These are phyloP conservation scores for Kuraishia cidri DNA, from an alignment of 805 yeast species.

Conservation along the genomic window DNA sequence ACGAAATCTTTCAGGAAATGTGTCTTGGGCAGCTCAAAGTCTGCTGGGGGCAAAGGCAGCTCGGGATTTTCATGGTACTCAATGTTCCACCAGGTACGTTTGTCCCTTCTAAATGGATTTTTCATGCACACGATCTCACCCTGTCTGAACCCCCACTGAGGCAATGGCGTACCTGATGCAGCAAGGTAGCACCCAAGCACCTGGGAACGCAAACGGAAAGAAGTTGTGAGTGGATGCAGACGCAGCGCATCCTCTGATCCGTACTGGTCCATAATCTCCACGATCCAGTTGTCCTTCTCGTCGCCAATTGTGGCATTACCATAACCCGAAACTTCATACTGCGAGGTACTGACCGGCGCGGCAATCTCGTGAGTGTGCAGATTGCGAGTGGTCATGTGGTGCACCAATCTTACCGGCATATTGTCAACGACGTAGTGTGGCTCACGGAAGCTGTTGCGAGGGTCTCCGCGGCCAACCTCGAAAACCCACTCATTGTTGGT, in stretches of 20 bases:
- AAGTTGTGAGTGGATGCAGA: constrained; percentile 70
- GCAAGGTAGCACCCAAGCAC: constrained; percentile 67
- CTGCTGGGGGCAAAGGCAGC: constrained; percentile 51
- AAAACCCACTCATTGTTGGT: constrained; percentile 76
- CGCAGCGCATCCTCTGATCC: constrained; percentile 38
- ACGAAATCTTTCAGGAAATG: constrained; percentile 70
- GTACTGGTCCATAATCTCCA: constrained; percentile 67
- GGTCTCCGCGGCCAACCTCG: constrained; percentile 45
- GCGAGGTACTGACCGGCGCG: constrained; percentile 61
- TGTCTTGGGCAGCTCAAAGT: constrained; percentile 64
- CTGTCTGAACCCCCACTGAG: constrained; percentile 82
- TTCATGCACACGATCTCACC: constrained; percentile 81
- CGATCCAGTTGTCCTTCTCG: constrained; percentile 79
- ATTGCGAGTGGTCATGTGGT: constrained; percentile 61
- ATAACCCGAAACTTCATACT: constrained; percentile 83
- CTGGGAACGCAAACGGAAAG: constrained; percentile 58
- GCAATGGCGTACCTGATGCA: constrained; percentile 60
- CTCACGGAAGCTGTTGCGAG: constrained; percentile 20
- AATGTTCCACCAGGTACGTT: constrained; percentile 85
- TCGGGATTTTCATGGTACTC: constrained; percentile 57
- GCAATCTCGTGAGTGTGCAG: constrained; percentile 76
- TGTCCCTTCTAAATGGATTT: constrained; percentile 61
- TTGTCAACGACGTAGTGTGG: constrained; percentile 44
- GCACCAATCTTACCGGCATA: constrained; percentile 62
- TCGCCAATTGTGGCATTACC: constrained; percentile 71